Percentiles rank a stretch among this genome's conserved stretches.
Conservation (phyloP, 352 stramenopile species). For the Peronosclerospora sorghi region DNA sequence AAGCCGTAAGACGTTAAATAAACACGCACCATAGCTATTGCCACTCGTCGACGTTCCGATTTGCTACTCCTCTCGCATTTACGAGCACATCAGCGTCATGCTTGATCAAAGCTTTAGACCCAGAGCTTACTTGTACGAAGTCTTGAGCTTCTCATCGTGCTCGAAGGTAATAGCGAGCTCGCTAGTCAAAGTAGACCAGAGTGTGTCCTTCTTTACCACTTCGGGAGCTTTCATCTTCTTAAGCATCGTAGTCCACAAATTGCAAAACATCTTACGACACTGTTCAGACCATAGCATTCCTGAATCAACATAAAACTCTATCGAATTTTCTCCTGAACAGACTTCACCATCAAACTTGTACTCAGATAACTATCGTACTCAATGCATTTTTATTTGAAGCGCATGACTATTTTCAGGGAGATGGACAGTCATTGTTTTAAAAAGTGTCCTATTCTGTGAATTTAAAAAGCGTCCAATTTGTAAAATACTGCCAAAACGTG, state of each 20-base stretch:
- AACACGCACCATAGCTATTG: slow-evolving; percentile 63
- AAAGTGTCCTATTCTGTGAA: too few species aligned
- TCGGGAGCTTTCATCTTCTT: slow-evolving; percentile 60
- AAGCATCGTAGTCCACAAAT: neutral
- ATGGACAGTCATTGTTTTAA: too few species aligned
- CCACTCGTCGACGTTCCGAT: slow-evolving; percentile 64
- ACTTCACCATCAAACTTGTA: slow-evolving; percentile 8
- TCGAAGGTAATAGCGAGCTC: slow-evolving; percentile 81
- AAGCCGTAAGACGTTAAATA: neutral
- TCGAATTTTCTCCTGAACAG: slow-evolving; percentile 58
- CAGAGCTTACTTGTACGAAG: slow-evolving; percentile 65
- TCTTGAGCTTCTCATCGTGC: slow-evolving; percentile 84
- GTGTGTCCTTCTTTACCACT: slow-evolving; percentile 70
- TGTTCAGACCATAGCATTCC: slow-evolving; percentile 76
- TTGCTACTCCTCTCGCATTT: slow-evolving; percentile 65
- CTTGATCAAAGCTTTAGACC: neutral
- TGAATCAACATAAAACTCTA: slow-evolving; percentile 69
- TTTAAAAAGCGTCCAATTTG: too few species aligned
- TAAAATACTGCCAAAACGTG: too few species aligned
- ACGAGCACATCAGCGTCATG: slow-evolving; percentile 1
- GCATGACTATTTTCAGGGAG: slow-evolving; percentile 3
- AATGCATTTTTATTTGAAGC: too few species aligned
- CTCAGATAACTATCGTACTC: too few species aligned
- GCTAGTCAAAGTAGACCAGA: slow-evolving; percentile 68
- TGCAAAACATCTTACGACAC: slow-evolving; percentile 29